Percentiles rank a stretch among this genome's conserved stretches.
phyloP scores from a whole-genome alignment of 2,329 filamentous ascomycete genomes.

The Aureobasidium sp. region DNA sequence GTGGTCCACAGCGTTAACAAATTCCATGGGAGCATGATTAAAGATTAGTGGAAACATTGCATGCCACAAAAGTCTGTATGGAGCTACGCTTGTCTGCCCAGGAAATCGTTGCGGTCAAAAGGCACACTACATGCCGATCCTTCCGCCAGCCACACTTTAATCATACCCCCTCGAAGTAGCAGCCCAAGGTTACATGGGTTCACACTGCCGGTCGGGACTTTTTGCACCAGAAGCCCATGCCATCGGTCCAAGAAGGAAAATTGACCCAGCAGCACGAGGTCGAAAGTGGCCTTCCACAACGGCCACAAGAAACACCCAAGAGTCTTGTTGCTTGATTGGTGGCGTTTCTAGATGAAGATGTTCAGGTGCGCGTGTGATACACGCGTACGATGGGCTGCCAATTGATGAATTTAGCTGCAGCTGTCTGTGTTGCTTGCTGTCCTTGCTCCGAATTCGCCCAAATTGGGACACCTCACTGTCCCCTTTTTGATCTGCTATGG shows the following conservation, averaged over 20 bases:
- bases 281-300: neutral
- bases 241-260: neutral
- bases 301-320: neutral
- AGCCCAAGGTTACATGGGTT: neutral
- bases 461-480: neutral
- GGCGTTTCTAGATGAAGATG: neutral
- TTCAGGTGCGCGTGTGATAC: conserved; percentile 7
- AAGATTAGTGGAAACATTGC: conserved; percentile 10
- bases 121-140: conserved; percentile 11
- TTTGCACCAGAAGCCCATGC: neutral
- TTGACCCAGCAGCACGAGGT: neutral
- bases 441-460: neutral
- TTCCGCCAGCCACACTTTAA: conserved; percentile 13
- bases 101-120: conserved; percentile 11
- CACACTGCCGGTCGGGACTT: conserved; percentile 11
- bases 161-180: neutral
- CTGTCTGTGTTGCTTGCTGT: neutral
- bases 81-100: conserved; percentile 6
- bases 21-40: conserved; percentile 4
- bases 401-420: neutral
- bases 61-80: neutral
- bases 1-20: neutral
- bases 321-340: neutral
- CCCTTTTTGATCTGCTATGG: neutral
- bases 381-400: neutral